These are phyloP conservation scores for Botrytis fabae DNA, from an alignment of 2,329 filamentous ascomycete genomes.

Conservation along the genomic window DNA sequence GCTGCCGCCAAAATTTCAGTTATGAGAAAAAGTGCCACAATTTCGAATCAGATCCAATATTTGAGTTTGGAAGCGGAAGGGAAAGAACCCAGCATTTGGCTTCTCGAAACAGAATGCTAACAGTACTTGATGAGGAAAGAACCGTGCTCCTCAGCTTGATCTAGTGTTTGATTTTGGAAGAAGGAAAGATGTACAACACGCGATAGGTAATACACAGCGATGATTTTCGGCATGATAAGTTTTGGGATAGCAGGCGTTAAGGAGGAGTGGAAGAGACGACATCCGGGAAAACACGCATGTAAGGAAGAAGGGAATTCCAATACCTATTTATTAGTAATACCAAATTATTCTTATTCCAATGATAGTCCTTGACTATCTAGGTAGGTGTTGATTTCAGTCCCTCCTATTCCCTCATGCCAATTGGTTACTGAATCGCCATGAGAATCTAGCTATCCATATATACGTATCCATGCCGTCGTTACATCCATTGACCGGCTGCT, in stretches of 20 bases:
- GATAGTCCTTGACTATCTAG: slow-evolving; percentile 4
- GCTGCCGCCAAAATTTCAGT: neutral
- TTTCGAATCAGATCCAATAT: neutral
- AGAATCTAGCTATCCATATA: neutral
- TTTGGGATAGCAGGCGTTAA: neutral
- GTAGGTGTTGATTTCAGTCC: neutral
- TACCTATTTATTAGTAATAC: neutral
- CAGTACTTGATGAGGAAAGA: neutral
- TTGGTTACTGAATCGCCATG: neutral
- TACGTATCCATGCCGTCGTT: neutral
- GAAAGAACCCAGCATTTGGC: neutral
- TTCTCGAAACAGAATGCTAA: neutral
- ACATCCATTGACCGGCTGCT: neutral
- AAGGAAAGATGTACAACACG: neutral
- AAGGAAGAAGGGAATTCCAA: neutral
- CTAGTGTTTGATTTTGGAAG: neutral
- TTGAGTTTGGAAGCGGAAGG: neutral
- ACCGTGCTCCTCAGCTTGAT: neutral
- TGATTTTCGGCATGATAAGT: neutral
- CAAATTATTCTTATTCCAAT: neutral
- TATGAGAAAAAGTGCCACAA: neutral
- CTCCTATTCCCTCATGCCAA: neutral
- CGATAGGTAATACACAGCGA: neutral
- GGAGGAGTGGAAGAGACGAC: neutral
- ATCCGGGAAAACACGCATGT: neutral